phyloP scores from a whole-genome alignment of 225 moss, liverwort and hornwort species.

The Asterella californica region DNA sequence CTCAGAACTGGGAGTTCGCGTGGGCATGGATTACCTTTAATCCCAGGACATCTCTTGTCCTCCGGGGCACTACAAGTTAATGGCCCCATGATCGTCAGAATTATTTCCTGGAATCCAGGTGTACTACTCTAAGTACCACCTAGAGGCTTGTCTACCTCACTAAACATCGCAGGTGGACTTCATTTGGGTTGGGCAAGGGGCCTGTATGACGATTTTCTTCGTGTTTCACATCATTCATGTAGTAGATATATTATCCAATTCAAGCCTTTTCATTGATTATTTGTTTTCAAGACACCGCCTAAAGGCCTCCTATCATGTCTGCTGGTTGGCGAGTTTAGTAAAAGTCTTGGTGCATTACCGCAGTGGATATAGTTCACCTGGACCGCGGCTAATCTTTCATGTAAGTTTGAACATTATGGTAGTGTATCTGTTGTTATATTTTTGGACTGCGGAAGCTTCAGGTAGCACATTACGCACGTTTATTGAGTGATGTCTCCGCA shows the following conservation, averaged over 20 bases:
- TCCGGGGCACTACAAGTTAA: slow-evolving; percentile 19
- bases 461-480: too few species aligned
- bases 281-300: not conserved
- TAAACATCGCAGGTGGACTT: slow-evolving; percentile 16
- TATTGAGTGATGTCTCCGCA: too few species aligned
- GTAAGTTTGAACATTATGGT: too few species aligned
- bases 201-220: slow-evolving; percentile 26
- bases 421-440: too few species aligned
- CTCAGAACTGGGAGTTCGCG: slow-evolving; percentile 6
- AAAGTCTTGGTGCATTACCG: too few species aligned
- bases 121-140: slow-evolving; percentile 20
- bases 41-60: slow-evolving; percentile 15
- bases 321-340: too few species aligned
- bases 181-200: slow-evolving; percentile 22
- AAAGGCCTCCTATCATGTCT: not conserved
- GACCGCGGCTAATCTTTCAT: too few species aligned
- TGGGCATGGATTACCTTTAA: slow-evolving; percentile 13
- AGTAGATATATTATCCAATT: slow-evolving; percentile 31
- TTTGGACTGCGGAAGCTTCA: too few species aligned
- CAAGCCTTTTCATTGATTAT: slow-evolving; percentile 22
- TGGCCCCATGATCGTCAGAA: slow-evolving; percentile 20
- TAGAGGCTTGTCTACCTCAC: slow-evolving; percentile 22
- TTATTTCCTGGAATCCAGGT: slow-evolving; percentile 28
- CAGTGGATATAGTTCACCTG: too few species aligned
- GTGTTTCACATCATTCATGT: slow-evolving; percentile 37